Percentiles rank a stretch among this genome's conserved stretches.
Conservation (phyloP, 306 rosid species). For the Cucurbita maxima region DNA sequence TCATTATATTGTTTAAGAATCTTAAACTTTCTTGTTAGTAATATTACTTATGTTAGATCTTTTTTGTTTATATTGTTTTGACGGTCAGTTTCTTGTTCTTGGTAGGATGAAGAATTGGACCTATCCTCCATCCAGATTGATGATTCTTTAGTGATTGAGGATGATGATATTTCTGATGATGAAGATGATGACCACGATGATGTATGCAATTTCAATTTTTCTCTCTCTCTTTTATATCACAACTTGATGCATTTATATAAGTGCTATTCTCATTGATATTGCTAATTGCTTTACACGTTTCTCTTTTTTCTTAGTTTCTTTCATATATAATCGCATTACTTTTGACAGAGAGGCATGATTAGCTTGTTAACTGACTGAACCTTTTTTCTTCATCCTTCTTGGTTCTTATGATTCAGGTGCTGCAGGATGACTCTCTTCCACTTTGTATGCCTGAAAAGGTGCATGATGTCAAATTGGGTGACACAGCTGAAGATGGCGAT, state of each 20-base stretch:
- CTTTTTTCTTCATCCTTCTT: not conserved
- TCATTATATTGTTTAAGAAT: not conserved
- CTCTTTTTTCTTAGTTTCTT: not conserved
- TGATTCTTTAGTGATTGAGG: constrained; percentile 90
- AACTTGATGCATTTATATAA: not conserved
- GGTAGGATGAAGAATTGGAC: constrained; percentile 84
- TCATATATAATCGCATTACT: not conserved
- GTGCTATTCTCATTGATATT: not conserved
- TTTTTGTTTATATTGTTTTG: not conserved
- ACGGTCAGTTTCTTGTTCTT: constrained; percentile 1
- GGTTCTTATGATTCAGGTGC: constrained; percentile 35
- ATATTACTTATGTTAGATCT: not conserved
- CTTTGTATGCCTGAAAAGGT: constrained; percentile 88
- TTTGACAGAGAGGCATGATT: not conserved
- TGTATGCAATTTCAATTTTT: constrained; percentile 27
- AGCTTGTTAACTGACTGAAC: not conserved
- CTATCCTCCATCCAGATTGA: constrained; percentile 83
- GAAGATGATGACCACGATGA: constrained; percentile 96
- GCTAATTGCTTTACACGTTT: not conserved
- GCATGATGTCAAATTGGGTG: constrained; percentile 93
- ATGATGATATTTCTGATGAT: constrained; percentile 92
- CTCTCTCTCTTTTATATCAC: not conserved
- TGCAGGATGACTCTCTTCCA: constrained; percentile 87
- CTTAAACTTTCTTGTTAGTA: not conserved
- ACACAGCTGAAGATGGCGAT: constrained; percentile 52